These are phyloP conservation scores for Boletus barrowsii DNA, from an alignment of 768 basidiomycete genomes.

Conservation along the genomic window DNA sequence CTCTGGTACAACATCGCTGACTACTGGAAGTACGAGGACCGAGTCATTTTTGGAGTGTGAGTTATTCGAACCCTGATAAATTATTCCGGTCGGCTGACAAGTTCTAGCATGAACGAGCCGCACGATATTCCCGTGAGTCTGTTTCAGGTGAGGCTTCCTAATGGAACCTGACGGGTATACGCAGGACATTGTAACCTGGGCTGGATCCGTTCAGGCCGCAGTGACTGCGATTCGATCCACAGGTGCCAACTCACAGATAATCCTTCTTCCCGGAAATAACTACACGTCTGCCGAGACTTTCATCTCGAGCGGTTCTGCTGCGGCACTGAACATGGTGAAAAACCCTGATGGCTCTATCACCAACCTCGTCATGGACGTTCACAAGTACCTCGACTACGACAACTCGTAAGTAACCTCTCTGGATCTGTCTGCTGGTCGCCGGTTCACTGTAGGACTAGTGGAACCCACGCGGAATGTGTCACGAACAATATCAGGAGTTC, in stretches of 20 bases:
- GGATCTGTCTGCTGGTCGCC: not conserved
- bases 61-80: constrained; percentile 8
- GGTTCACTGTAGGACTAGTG: constrained; percentile 20
- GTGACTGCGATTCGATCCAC: constrained; percentile 56
- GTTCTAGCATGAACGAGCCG: constrained; percentile 57
- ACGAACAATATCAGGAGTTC: constrained; percentile 51
- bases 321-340: constrained; percentile 42
- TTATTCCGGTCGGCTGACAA: not conserved
- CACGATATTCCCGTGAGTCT: constrained; percentile 47
- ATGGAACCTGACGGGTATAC: not conserved
- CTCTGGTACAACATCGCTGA: constrained; percentile 53
- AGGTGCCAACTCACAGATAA: constrained; percentile 51
- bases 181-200: constrained; percentile 45
- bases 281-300: constrained; percentile 54
- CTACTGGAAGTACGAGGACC: constrained; percentile 41
- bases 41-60: constrained; percentile 49
- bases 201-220: constrained; percentile 49
- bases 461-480: constrained; percentile 44
- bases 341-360: constrained; percentile 45
- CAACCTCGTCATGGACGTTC: constrained; percentile 57
- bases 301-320: constrained; percentile 48
- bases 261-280: constrained; percentile 55
- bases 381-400: constrained; percentile 59
- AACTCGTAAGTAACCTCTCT: constrained; percentile 37
- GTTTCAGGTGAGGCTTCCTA: not conserved